phyloP scores from a whole-genome alignment of 768 basidiomycete species.

The Leccinum uliginosum region DNA sequence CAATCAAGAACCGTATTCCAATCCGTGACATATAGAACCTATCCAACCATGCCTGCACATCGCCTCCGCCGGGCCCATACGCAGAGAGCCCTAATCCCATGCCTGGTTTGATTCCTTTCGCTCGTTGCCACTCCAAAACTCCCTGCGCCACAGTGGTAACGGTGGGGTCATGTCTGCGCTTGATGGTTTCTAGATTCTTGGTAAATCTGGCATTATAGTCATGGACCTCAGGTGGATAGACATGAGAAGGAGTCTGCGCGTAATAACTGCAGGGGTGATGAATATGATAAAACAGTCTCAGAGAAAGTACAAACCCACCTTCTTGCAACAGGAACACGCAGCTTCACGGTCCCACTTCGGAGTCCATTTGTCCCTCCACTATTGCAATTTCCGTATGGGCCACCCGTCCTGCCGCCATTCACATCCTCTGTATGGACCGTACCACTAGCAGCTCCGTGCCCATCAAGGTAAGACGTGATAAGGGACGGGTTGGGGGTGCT shows the following conservation, averaged over 20 bases:
- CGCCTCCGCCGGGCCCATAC: slow-evolving; percentile 66
- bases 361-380: slow-evolving; percentile 29
- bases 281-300: slow-evolving; percentile 2
- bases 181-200: slow-evolving; percentile 80
- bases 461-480: slow-evolving; percentile 28
- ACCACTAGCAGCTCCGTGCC: slow-evolving; percentile 27
- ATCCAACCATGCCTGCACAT: slow-evolving; percentile 95
- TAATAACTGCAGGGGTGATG: slow-evolving; percentile 60
- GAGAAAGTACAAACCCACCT: slow-evolving; percentile 42
- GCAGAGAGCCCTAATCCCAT: slow-evolving; percentile 25
- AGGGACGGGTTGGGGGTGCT: slow-evolving; percentile 79
- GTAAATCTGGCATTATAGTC: slow-evolving; percentile 95
- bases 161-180: slow-evolving; percentile 93
- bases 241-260: slow-evolving; percentile 62
- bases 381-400: slow-evolving; percentile 22
- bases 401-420: slow-evolving; percentile 1
- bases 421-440: slow-evolving; percentile 2
- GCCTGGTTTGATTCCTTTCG: slow-evolving; percentile 26
- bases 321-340: slow-evolving; percentile 81
- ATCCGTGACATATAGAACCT: slow-evolving; percentile 96
- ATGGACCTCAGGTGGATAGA: slow-evolving; percentile 89
- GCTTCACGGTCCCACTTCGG: slow-evolving; percentile 53
- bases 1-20: slow-evolving; percentile 94
- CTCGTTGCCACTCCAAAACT: slow-evolving; percentile 92
- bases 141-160: slow-evolving; percentile 97